These are phyloP conservation scores for Sugiyamaella xylanicola DNA, from an alignment of 1,139 yeast species.

Conservation along the genomic window DNA sequence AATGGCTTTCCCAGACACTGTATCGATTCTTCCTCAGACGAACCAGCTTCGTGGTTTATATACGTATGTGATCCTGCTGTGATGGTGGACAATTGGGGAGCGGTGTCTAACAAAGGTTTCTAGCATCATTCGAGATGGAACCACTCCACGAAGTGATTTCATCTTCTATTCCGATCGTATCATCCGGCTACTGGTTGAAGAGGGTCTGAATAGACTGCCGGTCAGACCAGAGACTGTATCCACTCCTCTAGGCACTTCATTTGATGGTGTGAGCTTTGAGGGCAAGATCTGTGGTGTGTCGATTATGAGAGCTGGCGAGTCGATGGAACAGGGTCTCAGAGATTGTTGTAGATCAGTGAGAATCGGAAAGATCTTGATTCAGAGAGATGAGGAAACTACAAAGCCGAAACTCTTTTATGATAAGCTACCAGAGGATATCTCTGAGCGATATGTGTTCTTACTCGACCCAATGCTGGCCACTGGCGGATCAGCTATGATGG, in stretches of 20 bases:
- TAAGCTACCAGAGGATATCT: slow-evolving; percentile 88
- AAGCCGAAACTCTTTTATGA: slow-evolving; percentile 66
- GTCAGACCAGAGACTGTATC: slow-evolving; percentile 65
- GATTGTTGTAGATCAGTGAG: slow-evolving; percentile 96
- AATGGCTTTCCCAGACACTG: slow-evolving; percentile 40
- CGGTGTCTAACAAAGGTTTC: not conserved
- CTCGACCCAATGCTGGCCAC: slow-evolving; percentile 98
- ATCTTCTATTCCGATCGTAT: slow-evolving; percentile 94
- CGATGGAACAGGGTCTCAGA: slow-evolving; percentile 97
- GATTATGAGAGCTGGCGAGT: slow-evolving; percentile 96
- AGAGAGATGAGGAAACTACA: slow-evolving; percentile 93
- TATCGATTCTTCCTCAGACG: slow-evolving; percentile 76
- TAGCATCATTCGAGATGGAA: slow-evolving; percentile 75
- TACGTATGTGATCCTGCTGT: slow-evolving; percentile 48
- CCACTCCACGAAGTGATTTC: slow-evolving; percentile 84
- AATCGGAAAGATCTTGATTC: slow-evolving; percentile 93
- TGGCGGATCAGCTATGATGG: slow-evolving; percentile 98
- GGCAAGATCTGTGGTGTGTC: slow-evolving; percentile 98
- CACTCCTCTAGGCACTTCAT: slow-evolving; percentile 76
- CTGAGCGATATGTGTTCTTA: slow-evolving; percentile 82
- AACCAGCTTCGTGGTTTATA: slow-evolving; percentile 86
- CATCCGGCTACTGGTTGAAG: slow-evolving; percentile 89
- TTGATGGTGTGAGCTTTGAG: slow-evolving; percentile 76
- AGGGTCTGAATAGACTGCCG: slow-evolving; percentile 90
- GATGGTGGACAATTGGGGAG: not conserved